Evolutionary conservation across 2,329 filamentous ascomycete species (phyloP).

Genomic region (Teratosphaeriaceae sp.): DNA sequence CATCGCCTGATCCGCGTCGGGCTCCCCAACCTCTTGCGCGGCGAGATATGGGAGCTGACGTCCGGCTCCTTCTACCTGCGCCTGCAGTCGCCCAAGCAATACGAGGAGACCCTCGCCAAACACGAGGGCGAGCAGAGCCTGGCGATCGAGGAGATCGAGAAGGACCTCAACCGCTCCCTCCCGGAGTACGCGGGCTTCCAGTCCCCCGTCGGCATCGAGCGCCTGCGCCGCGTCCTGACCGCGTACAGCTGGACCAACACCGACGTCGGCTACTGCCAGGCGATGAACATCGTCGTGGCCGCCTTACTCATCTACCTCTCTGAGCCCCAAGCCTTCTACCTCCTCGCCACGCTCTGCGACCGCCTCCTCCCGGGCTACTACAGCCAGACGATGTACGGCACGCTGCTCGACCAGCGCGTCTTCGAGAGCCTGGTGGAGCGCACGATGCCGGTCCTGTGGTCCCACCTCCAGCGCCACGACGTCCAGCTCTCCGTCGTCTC

Average conservation of each 20-base stretch:
- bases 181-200: constrained; percentile 98
- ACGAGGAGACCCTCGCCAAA: constrained; percentile 75
- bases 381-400: constrained; percentile 98
- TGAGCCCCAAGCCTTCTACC: constrained; percentile 89
- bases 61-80: constrained; percentile 87
- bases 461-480: constrained; percentile 93
- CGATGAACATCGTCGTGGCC: constrained; percentile 99
- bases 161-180: constrained; percentile 91
- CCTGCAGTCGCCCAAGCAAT: constrained; percentile 77
- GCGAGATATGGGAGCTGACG: constrained; percentile 93
- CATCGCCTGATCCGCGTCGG: constrained; percentile 96
- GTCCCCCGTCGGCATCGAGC: constrained; percentile 87
- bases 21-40: constrained; percentile 82
- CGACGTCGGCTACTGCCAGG: constrained; percentile 96
- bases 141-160: constrained; percentile 98
- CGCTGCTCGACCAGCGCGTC: constrained; percentile 89
- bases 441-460: constrained; percentile 98
- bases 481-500: constrained; percentile 98
- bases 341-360: constrained; percentile 86
- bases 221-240: constrained; percentile 82
- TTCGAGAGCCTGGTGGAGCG: constrained; percentile 98
- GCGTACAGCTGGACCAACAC: constrained; percentile 97
- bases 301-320: constrained; percentile 98
- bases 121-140: constrained; percentile 81
- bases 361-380: constrained; percentile 93